Base-by-base conservation (phyloP, 2,329 filamentous ascomycete genomes). In the Onygena corvina region DNA sequence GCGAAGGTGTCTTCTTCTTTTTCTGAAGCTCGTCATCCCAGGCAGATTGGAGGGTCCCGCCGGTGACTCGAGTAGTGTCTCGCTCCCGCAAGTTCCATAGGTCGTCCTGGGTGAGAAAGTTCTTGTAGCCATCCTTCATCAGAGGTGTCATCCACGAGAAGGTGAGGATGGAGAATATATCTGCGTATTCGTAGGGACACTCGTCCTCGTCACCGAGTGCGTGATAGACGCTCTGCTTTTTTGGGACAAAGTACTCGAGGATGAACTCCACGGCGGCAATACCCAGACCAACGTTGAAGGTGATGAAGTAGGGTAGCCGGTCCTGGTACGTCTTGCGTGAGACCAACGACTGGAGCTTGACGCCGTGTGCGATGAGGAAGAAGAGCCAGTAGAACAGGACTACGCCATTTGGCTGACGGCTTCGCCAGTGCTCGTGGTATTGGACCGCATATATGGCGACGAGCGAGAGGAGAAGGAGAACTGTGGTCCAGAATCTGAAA, bases 111-210 rank as follows among this genome's bases (percentile, higher is more conserved):
- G 88, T 94, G 53, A 98, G 73, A 64, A 81, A 98, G 52, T 89
- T 80, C 61, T 84, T 86, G 71, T 98, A 96, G 1, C 92, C 92
- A 61, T 83, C 83, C 62, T 81, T 88, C 92, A 98, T 98, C 77
- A 98, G 71, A 0, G 92, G 89, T 0, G 92, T 96, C 90, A 98
- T 95, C 92, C 92, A 98, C 49, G 84, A 83, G 66, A 98, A 98
- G 0, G 90, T 94, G 40, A 98, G 75, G 46, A 86, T 80, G 3
- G 90, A 94, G 69, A 98, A 98, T 47, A 96, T 75, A 52, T 90
- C 88, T 9, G 92, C 89, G 64, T 94, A 94, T 67, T 96, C 89
- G 54, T 86, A 81, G 0, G 75, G 75, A 53, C 81, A 84, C 65
- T 85, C 81, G 56, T 84, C 77, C 50, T 69, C 67, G 52, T 82